These are phyloP conservation scores for Styphnolobium japonicum DNA, from an alignment of 306 rosid species.

Conservation along the genomic window DNA sequence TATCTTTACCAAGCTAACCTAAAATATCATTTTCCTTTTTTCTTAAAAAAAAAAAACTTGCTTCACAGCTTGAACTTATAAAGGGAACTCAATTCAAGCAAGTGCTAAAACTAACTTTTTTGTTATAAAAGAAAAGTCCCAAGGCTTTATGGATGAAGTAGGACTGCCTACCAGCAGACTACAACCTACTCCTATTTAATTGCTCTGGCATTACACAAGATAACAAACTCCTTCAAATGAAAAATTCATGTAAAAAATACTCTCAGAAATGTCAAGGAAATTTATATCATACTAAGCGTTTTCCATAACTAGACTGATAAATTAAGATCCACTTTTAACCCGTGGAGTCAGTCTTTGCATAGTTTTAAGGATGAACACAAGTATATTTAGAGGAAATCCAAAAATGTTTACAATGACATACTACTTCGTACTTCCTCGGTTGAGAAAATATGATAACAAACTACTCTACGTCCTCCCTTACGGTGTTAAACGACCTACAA, in stretches of 20 bases:
- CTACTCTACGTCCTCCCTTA: conserved; percentile 40
- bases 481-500: conserved; percentile 43
- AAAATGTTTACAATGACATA: conserved; percentile 8
- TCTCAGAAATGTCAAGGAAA: background rate
- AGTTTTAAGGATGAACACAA: conserved; percentile 1
- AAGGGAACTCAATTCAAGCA: background rate
- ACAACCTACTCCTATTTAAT: too few species aligned
- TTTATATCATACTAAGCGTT: background rate
- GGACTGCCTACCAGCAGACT: background rate
- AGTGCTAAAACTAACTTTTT: background rate
- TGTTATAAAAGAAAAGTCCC: background rate
- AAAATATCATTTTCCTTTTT: too few species aligned
- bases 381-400: conserved; percentile 3
- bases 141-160: background rate
- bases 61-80: background rate
- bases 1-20: too few species aligned
- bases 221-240: background rate
- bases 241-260: background rate
- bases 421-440: conserved; percentile 15
- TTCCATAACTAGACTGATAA: background rate
- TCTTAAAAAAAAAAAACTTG: background rate
- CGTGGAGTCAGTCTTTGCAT: background rate
- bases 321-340: background rate
- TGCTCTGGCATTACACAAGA: too few species aligned
- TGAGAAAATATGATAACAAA: conserved; percentile 27